Evolutionary conservation across 1,139 yeast genomes (phyloP).

Genomic region (Candida sp.): DNA sequence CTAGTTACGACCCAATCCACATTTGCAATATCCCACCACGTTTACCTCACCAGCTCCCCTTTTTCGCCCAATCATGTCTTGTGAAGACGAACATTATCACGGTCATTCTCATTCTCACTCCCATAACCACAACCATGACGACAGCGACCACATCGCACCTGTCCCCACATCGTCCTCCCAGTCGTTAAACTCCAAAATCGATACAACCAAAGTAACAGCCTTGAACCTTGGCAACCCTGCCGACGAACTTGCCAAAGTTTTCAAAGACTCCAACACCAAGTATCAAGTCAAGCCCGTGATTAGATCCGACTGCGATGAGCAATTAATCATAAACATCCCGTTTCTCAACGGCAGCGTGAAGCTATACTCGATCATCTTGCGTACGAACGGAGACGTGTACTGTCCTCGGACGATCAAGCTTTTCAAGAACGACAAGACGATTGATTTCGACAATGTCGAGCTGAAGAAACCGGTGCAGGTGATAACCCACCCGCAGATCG

Average conservation of each 20-base stretch:
- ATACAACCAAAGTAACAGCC: slow-evolving; percentile 63
- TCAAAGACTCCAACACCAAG: slow-evolving; percentile 45
- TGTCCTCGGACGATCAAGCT: slow-evolving; percentile 76
- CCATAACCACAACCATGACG: slow-evolving; percentile 23
- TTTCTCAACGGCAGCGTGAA: slow-evolving; percentile 74
- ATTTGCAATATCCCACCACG: not conserved
- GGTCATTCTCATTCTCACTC: slow-evolving; percentile 23
- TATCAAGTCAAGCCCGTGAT: slow-evolving; percentile 52
- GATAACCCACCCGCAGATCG: slow-evolving; percentile 69
- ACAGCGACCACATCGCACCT: slow-evolving; percentile 56
- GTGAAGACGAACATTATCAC: slow-evolving; percentile 42
- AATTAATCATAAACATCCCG: slow-evolving; percentile 76
- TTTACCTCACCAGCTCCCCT: too few species aligned
- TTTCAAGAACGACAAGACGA: slow-evolving; percentile 68
- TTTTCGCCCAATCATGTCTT: slow-evolving; percentile 29
- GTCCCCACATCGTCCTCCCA: slow-evolving; percentile 75
- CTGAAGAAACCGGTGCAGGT: slow-evolving; percentile 54
- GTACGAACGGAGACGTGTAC: slow-evolving; percentile 63
- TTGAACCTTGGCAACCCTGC: slow-evolving; percentile 63
- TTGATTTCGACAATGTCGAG: slow-evolving; percentile 73
- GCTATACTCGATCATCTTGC: slow-evolving; percentile 70
- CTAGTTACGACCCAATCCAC: not conserved
- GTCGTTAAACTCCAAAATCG: slow-evolving; percentile 65
- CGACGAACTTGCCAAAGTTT: slow-evolving; percentile 55
- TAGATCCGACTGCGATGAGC: slow-evolving; percentile 83